Conservation (phyloP, 352 stramenopile genomes). For the Albugo laibachii region DNA sequence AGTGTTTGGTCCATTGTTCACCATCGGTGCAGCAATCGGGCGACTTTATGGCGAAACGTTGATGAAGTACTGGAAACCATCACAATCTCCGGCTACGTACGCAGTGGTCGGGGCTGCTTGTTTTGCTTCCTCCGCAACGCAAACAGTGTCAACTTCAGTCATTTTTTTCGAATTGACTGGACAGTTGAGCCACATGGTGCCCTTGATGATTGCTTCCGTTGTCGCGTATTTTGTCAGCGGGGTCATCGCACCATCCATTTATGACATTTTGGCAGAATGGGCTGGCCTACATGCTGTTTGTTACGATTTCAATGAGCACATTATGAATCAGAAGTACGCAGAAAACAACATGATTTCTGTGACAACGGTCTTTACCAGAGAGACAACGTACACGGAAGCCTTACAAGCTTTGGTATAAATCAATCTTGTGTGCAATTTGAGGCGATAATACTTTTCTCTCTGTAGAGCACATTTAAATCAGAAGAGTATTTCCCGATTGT, state of each 20-base stretch:
- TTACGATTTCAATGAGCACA: constrained; percentile 61
- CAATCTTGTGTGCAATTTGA: too few species aligned
- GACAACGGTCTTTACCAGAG: constrained; percentile 33
- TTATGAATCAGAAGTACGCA: constrained; percentile 42
- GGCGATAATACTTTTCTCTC: neutral
- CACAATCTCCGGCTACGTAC: constrained; percentile 62
- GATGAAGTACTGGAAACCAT: constrained; percentile 54
- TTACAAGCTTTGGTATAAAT: constrained; percentile 33
- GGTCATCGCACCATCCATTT: constrained; percentile 63
- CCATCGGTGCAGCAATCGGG: constrained; percentile 53
- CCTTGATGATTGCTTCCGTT: constrained; percentile 63
- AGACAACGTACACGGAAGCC: constrained; percentile 56
- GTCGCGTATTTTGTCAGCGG: constrained; percentile 63
- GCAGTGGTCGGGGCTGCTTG: constrained; percentile 82
- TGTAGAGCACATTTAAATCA: constrained; percentile 45
- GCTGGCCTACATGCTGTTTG: constrained; percentile 57
- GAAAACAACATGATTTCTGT: constrained; percentile 44
- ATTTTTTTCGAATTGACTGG: constrained; percentile 79
- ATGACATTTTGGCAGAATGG: constrained; percentile 67
- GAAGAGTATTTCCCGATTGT: constrained; percentile 69
- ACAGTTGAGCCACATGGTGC: constrained; percentile 64
- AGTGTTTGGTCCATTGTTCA: constrained; percentile 67
- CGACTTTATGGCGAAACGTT: constrained; percentile 59
- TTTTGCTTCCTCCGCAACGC: constrained; percentile 79
- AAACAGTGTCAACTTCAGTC: constrained; percentile 72